Evolutionary conservation across 2,329 filamentous ascomycete species (phyloP).

Genomic region (Pestalotiopsis sp.): DNA sequence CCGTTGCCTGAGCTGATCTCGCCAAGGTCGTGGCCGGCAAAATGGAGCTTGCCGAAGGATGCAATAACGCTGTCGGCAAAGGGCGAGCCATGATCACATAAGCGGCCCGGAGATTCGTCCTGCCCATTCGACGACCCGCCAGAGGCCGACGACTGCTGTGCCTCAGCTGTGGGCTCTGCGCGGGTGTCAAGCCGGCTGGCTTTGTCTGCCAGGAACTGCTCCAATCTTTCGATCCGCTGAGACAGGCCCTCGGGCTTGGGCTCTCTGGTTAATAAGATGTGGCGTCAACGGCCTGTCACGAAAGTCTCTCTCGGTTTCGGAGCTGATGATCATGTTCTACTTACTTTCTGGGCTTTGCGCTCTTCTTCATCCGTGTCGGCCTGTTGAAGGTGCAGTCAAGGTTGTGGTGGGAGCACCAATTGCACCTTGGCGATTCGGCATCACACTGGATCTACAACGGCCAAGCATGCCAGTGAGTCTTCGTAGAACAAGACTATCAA

Average conservation of each 20-base stretch:
- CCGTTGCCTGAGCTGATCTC: constrained; percentile 46
- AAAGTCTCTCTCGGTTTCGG: neutral
- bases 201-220: constrained; percentile 4
- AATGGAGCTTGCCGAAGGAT: constrained; percentile 40
- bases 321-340: neutral
- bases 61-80: neutral
- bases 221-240: constrained; percentile 6
- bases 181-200: neutral
- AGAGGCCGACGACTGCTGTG: neutral
- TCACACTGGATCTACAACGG: constrained; percentile 9
- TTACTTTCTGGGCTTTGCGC: constrained; percentile 2
- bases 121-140: neutral
- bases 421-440: constrained; percentile 1
- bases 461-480: neutral
- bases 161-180: neutral
- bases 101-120: neutral
- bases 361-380: neutral
- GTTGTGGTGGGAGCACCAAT: constrained; percentile 10
- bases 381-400: constrained; percentile 10
- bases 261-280: neutral
- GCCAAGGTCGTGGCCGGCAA: constrained; percentile 47
- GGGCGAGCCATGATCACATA: neutral
- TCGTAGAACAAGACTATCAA: neutral
- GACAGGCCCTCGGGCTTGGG: neutral
- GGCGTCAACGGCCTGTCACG: neutral